Evolutionary conservation across 257 asterid species (phyloP).

Genomic region (Gardenia jasminoides): DNA sequence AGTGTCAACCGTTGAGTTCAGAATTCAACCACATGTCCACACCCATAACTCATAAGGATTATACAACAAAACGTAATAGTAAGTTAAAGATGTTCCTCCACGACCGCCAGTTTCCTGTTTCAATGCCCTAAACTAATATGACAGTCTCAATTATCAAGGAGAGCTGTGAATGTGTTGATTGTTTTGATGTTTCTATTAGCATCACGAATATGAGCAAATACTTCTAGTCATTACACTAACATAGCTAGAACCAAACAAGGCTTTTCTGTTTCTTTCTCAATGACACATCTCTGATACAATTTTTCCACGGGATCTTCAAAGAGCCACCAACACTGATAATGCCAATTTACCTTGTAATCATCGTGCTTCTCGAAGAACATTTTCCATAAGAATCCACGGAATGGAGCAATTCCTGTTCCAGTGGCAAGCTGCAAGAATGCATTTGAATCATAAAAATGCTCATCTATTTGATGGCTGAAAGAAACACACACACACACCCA

Average conservation of each 20-base stretch:
- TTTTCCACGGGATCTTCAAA: background rate
- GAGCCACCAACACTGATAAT: background rate
- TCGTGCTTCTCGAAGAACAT: conserved; percentile 95
- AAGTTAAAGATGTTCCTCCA: no score
- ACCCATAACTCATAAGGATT: no score
- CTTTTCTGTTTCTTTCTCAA: no score
- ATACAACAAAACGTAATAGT: no score
- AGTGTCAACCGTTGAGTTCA: no score
- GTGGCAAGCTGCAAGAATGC: conserved; percentile 68
- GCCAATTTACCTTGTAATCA: conserved; percentile 64
- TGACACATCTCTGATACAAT: background rate
- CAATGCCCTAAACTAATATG: no score
- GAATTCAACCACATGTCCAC: no score
- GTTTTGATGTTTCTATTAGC: no score
- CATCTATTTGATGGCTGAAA: conserved; percentile 3
- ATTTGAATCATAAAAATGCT: conserved; percentile 16
- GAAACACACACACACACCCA: background rate
- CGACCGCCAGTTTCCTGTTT: no score
- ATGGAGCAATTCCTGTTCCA: conserved; percentile 98
- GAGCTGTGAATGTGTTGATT: no score
- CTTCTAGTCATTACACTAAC: background rate
- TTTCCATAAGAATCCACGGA: conserved; percentile 93
- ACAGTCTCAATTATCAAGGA: no score
- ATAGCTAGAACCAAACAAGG: background rate
- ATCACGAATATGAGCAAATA: background rate